These are phyloP conservation scores for Tetrahymena malaccensis DNA, from an alignment of 73 alveolate species.

Conservation along the genomic window DNA sequence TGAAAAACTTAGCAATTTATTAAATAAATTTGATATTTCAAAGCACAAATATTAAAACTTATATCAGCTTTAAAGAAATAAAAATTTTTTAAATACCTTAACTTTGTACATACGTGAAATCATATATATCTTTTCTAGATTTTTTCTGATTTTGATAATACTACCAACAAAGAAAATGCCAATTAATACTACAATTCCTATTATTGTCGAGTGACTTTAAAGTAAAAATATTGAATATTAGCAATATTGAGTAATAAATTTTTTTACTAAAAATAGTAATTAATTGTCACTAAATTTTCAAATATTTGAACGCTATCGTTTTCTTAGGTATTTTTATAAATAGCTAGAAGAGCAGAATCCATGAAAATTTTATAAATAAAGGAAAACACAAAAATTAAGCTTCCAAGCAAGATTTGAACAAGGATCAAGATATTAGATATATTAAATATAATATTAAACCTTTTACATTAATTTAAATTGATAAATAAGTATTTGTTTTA, in stretches of 20 bases:
- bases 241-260: background rate
- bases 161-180: background rate
- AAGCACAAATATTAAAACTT: no score
- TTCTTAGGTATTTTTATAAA: no score
- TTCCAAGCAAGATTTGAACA: background rate
- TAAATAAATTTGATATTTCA: no score
- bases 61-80: no score
- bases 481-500: background rate
- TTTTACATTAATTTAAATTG: background rate
- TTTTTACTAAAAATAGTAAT: background rate
- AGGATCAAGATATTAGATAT: background rate
- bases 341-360: background rate
- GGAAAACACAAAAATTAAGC: background rate
- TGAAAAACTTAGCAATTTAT: no score
- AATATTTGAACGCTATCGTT: no score
- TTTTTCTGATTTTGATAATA: background rate
- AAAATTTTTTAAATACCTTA: background rate
- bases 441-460: background rate
- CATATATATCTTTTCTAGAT: background rate
- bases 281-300: background rate
- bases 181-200: background rate
- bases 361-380: background rate
- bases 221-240: background rate
- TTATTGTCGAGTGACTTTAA: background rate
- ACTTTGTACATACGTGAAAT: background rate